phyloP scores from a whole-genome alignment of 2,329 filamentous ascomycete genomes.

The Fusarium udum region DNA sequence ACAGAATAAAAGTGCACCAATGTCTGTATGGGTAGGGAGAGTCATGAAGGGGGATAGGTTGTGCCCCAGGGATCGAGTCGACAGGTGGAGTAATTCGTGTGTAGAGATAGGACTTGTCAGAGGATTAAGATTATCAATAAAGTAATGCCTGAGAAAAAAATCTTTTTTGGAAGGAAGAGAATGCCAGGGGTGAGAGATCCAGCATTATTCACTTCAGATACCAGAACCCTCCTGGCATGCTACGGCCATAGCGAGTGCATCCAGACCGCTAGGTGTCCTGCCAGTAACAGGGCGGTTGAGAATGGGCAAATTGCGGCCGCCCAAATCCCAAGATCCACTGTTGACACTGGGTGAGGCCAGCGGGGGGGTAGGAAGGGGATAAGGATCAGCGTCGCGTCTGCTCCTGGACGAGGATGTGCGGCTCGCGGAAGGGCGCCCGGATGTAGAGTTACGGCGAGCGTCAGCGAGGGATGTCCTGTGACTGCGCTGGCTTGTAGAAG shows the following conservation, averaged over 20 bases:
- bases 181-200: not conserved
- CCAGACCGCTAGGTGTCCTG: constrained; percentile 61
- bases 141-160: not conserved
- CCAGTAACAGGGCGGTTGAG: constrained; percentile 55
- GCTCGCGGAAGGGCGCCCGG: constrained; percentile 44
- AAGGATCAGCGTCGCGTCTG: constrained; percentile 56
- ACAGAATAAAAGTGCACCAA: constrained; percentile 8
- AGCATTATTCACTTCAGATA: constrained; percentile 11
- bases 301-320: constrained; percentile 55
- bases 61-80: constrained; percentile 9
- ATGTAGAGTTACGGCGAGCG: constrained; percentile 47
- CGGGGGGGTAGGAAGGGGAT: constrained; percentile 48
- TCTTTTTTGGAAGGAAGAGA: not conserved
- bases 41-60: constrained; percentile 5
- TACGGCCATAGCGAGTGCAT: constrained; percentile 64
- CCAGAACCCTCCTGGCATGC: constrained; percentile 59
- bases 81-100: not conserved
- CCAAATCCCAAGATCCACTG: constrained; percentile 58
- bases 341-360: constrained; percentile 50
- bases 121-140: constrained; percentile 41
- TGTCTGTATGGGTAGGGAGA: not conserved
- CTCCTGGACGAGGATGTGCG: constrained; percentile 43
- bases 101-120: not conserved
- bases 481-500: constrained; percentile 49
- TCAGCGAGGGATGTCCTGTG: constrained; percentile 48